phyloP scores from a whole-genome alignment of 768 basidiomycete genomes.

The Kwoniella mangroviensis region DNA sequence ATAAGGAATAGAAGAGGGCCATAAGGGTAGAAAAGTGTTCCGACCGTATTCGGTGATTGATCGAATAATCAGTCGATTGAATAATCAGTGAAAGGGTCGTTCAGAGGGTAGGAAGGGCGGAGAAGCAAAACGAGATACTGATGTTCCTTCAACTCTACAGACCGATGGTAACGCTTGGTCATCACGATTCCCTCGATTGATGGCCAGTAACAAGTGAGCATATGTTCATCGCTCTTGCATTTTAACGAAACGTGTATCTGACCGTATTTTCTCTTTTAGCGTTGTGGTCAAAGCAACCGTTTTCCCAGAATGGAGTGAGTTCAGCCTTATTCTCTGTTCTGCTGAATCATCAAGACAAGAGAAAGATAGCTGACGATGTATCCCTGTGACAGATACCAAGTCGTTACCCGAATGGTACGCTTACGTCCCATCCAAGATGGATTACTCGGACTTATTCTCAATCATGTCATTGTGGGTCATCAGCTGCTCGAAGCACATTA shows the following conservation, averaged over 20 bases:
- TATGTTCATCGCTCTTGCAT: neutral
- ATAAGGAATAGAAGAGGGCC: no score
- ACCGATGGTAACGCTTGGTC: slow-evolving; percentile 59
- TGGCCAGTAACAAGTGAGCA: slow-evolving; percentile 57
- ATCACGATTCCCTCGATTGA: slow-evolving; percentile 57
- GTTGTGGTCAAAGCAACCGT: slow-evolving; percentile 59
- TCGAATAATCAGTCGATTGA: no score
- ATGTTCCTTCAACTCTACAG: slow-evolving; percentile 15
- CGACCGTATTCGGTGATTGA: no score
- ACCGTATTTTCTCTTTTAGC: slow-evolving; percentile 26
- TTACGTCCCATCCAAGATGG: slow-evolving; percentile 59
- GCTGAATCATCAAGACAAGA: neutral
- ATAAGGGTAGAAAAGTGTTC: no score
- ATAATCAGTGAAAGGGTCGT: no score
- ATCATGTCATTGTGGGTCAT: slow-evolving; percentile 58
- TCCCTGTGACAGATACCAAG: slow-evolving; percentile 47
- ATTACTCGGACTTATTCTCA: slow-evolving; percentile 58
- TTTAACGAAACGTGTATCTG: neutral
- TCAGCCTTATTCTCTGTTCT: neutral
- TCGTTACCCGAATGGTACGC: slow-evolving; percentile 58
- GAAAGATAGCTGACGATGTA: neutral
- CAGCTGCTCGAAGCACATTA: no score
- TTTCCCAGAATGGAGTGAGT: slow-evolving; percentile 59
- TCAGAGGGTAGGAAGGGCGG: no score
- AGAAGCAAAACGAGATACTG: no score